Evolutionary conservation across 1,284 basidiomycete species (phyloP), one percentile per base, ranked within the genome.

Genomic region (Papiliotrema nemorosa): DNA sequence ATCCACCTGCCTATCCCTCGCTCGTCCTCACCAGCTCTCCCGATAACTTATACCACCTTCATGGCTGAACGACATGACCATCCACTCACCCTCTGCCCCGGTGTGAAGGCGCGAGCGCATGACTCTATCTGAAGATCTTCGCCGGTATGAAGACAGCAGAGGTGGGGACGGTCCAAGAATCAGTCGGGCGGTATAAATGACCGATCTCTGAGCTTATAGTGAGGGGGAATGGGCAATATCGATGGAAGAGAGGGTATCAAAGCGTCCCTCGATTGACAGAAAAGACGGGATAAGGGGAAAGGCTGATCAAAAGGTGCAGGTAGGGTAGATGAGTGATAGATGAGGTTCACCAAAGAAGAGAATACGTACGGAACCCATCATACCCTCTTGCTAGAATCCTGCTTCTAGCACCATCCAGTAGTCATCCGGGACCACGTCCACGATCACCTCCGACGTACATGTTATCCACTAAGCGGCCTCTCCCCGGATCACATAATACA

Each of bases 21-120:
- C 44, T 46, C 34, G 33, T 14, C 44, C 7, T 13, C 20, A 4
- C 44, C 29, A 31, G 13, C 44, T 46, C 26, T 46, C 34, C 18
- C 25, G 14, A 6, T 21, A 6, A 14, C 14, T 10, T 10, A 34
- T 31, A 31, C 29, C 29, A 14, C 29, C 29, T 7, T 14, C 29
- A 14, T 14, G 36, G 9, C 36, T n/a, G 9, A 38, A 9, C 36
- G 6, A 7, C 7, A 7, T 14, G 16, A 20, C 3, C 27, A 31
- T 44, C 42, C 25, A 34, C 41, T 16, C 47, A 25, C 21, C 26
- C 41, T 21, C 36, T 39, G 47, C 50, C 43, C 55, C 58, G 49
- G 52, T 56, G 58, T 62, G 62, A 60, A 64, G 62, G 46, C 62
- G 38, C 62, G 56, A 62, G 62, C 54, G 50, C 62, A 53, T 58